Evolutionary conservation across 371 early-diverging fungal genomes (phyloP), one percentile per base, ranked within the genome.

Genomic region (Mucor ambiguus): DNA sequence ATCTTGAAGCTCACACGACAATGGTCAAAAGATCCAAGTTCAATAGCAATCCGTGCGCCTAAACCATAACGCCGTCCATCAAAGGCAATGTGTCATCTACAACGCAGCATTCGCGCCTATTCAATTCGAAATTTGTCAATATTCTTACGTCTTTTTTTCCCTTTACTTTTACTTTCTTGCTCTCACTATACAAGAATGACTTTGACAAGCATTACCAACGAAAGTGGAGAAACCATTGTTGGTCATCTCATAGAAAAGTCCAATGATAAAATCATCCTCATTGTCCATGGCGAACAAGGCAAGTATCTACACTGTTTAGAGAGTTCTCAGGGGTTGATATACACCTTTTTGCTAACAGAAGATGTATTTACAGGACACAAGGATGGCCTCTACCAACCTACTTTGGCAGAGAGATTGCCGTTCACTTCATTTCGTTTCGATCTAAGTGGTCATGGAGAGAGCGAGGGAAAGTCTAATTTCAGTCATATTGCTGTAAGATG

Each of bases 381-480:
- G 58, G 75, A 85, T 63, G 71, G 72, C 28, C 75, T 85, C 16
- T 85, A 82, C 60, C 85, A 83, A 57, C 72, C 73, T 14, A 58
- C 37, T 33, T 66, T 85, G 24, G 86, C 86, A 33, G 69, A 83
- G 35, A 58, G 64, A 22, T 66, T 86, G n/a, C 81, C 84, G 8
- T 78, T 72, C 60, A 70, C 70, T 52, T 77, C 73, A 9, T 83
- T 83, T 57, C 83, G 86, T 9, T 84, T 86, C 63, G 85, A 84
- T 57, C 76, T 83, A 63, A 70, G 79, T 29, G 86, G 86, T 20
- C 70, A 81, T 56, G 83, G 83, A 14, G 80, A 86, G 1, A 80
- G 79, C 41, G 78, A 80, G 22, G 86, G 83, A 26, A 18, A 79
- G 38, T 61, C 79, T 29, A 72, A 76, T n/a, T 78, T 71, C 58